Evolutionary conservation across 441 rosid species (phyloP), one percentile per base, ranked within the genome.

Genomic region (Bruguiera hainesii): DNA sequence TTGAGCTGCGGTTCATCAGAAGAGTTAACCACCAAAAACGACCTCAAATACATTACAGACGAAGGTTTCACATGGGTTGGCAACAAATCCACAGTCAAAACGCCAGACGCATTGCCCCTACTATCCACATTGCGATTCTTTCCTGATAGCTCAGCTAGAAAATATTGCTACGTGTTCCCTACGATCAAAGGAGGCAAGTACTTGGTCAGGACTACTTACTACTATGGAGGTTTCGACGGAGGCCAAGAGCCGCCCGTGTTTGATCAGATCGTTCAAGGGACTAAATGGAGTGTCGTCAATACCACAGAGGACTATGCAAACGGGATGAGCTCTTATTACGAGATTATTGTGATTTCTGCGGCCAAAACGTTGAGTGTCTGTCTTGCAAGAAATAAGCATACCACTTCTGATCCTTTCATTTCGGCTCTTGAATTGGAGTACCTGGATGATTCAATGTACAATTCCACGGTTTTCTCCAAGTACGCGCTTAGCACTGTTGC

Each of bases 191-290:
- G 93, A 37, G 85, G 79, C 64, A 94, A 86, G 74, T 88, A 89
- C 75, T 75, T 94, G 3, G 80, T 89, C 18, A 80, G 91, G 65
- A 91, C 93, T 10, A 81, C 87, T 1, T 94, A 86, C 64, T 94
- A 69, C 67, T 94, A 91, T 66, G 98, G 97, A 13, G 82, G 81
- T 31, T 93, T 79, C 28, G 96, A 91, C 65, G 96, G 97, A 10
- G 86, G 93, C 51, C 71, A 71, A 9, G 78, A 67, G 57, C 96
- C 98, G 0, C 97, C 98, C 0, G 96, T 94, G 74, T 94, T 89
- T 46, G 91, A 89, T 67, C 97, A 94, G 78, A 84, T 94, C 57
- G 49, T 94, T 15, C 89, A 86, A 20, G 96, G 97, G 48, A 88
- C 89, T 29, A 88, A 75, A 78, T 88, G 98, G 97, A 82, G 89